phyloP scores from a whole-genome alignment of 1,284 basidiomycete genomes.

The Cutaneotrichosporon arboriforme region DNA sequence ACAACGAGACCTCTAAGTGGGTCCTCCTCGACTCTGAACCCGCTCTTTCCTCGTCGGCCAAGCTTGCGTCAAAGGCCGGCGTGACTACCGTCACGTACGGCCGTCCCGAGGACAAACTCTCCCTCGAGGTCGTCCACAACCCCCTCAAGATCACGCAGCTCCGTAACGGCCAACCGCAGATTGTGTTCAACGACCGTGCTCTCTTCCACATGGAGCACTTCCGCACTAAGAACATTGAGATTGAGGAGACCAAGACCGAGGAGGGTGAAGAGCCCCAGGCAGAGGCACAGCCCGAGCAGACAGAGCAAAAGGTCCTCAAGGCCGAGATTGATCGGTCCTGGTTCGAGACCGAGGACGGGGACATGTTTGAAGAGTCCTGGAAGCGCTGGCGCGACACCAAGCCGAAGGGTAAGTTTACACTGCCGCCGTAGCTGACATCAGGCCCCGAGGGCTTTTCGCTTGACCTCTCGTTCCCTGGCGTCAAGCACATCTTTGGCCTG shows the following conservation, averaged over 20 bases:
- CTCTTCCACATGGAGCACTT: slow-evolving; percentile 98
- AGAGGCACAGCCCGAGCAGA: not conserved
- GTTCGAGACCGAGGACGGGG: slow-evolving; percentile 80
- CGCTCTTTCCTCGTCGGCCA: slow-evolving; percentile 51
- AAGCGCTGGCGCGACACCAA: slow-evolving; percentile 82
- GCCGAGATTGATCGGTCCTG: slow-evolving; percentile 57
- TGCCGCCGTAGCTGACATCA: slow-evolving; percentile 35
- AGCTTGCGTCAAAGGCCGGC: slow-evolving; percentile 47
- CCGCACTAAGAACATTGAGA: slow-evolving; percentile 57
- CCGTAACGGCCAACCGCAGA: slow-evolving; percentile 69
- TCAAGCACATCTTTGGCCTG: slow-evolving; percentile 85
- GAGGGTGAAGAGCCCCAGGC: not conserved
- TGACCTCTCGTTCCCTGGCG: slow-evolving; percentile 88
- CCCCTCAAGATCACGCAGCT: slow-evolving; percentile 69
- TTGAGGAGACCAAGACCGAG: slow-evolving; percentile 35
- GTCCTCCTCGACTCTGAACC: slow-evolving; percentile 66
- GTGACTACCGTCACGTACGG: slow-evolving; percentile 40
- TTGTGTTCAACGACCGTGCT: slow-evolving; percentile 82
- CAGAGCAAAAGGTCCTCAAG: slow-evolving; percentile 55
- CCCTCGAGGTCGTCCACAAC: slow-evolving; percentile 61
- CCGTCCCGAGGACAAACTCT: slow-evolving; percentile 14
- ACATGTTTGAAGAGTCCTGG: slow-evolving; percentile 85
- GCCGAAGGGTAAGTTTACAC: slow-evolving; percentile 68
- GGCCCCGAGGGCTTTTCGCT: slow-evolving; percentile 90
- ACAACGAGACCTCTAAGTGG: slow-evolving; percentile 85